A percentile compares a stretch with the other conserved stretches of the same genome.
phyloP scores from a whole-genome alignment of 2,329 filamentous ascomycete genomes.

The Aureobasidium sp. region DNA sequence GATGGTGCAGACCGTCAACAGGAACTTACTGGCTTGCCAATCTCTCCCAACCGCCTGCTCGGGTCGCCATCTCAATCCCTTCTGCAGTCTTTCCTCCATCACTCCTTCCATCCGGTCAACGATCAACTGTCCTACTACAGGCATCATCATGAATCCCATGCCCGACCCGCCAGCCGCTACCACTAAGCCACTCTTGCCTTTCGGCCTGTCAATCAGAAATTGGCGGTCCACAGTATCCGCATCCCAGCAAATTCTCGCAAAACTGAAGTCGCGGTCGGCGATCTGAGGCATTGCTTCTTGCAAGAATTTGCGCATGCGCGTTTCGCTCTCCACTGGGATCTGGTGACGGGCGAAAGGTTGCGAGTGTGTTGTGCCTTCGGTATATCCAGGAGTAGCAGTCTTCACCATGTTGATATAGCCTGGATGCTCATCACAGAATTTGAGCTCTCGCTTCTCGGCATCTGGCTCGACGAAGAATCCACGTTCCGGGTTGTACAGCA shows the following conservation, averaged over 20 bases:
- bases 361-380: slow-evolving; percentile 25
- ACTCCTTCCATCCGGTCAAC: slow-evolving; percentile 39
- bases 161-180: slow-evolving; percentile 45
- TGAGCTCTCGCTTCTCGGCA: slow-evolving; percentile 37
- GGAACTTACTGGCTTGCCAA: slow-evolving; percentile 30
- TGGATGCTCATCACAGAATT: slow-evolving; percentile 48
- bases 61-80: slow-evolving; percentile 43
- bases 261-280: slow-evolving; percentile 38
- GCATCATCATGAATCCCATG: slow-evolving; percentile 46
- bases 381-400: slow-evolving; percentile 13
- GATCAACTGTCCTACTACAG: slow-evolving; percentile 42
- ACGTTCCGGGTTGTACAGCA: slow-evolving; percentile 40
- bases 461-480: slow-evolving; percentile 45
- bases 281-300: slow-evolving; percentile 46
- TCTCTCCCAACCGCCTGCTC: slow-evolving; percentile 39
- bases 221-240: slow-evolving; percentile 46
- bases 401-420: slow-evolving; percentile 44
- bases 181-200: slow-evolving; percentile 33
- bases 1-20: not conserved
- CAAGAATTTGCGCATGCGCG: slow-evolving; percentile 40
- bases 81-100: slow-evolving; percentile 33
- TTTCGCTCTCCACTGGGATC: slow-evolving; percentile 39
- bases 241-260: slow-evolving; percentile 49
- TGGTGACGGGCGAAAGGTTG: slow-evolving; percentile 37
- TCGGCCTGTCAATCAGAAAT: slow-evolving; percentile 45